Percentiles rank a stretch among this genome's conserved stretches.
Evolutionary conservation across 805 yeast genomes (phyloP).

Genomic region (Hanseniaspora singularis): DNA sequence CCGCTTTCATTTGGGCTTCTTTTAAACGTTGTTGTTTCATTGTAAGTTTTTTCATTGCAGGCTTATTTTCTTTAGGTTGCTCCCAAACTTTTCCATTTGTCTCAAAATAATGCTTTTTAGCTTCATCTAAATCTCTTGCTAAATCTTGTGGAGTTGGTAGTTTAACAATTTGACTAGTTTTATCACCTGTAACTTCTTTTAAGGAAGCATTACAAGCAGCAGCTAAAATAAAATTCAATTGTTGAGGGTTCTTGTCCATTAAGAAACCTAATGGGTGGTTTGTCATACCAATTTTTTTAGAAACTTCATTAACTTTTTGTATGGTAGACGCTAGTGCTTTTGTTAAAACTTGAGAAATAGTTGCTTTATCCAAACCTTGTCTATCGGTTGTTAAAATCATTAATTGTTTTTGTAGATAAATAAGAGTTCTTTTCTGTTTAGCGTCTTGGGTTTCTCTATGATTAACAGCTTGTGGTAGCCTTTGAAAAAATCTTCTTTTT

Average conservation of each 20-base stretch:
- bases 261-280: conserved; percentile 67
- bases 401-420: conserved; percentile 75
- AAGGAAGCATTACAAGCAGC: conserved; percentile 75
- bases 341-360: conserved; percentile 73
- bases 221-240: conserved; percentile 63
- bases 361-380: conserved; percentile 63
- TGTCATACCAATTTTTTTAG: conserved; percentile 69
- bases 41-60: conserved; percentile 17
- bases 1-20: conserved; percentile 1
- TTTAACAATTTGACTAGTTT: conserved; percentile 34
- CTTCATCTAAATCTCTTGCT: conserved; percentile 15
- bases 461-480: conserved; percentile 26
- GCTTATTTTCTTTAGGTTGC: conserved; percentile 18
- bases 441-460: conserved; percentile 26
- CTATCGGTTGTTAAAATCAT: conserved; percentile 68
- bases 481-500: conserved; percentile 26
- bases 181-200: conserved; percentile 44
- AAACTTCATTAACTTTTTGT: conserved; percentile 79
- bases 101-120: conserved; percentile 15
- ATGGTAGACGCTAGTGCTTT: conserved; percentile 89
- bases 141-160: conserved; percentile 22
- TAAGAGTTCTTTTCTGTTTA: conserved; percentile 47
- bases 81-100: conserved; percentile 14
- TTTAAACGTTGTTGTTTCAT: conserved; percentile 3
- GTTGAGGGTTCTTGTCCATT: conserved; percentile 71